These are phyloP conservation scores for Aureobasidium sp. DNA, from an alignment of 2,329 filamentous ascomycete genomes.

Conservation along the genomic window DNA sequence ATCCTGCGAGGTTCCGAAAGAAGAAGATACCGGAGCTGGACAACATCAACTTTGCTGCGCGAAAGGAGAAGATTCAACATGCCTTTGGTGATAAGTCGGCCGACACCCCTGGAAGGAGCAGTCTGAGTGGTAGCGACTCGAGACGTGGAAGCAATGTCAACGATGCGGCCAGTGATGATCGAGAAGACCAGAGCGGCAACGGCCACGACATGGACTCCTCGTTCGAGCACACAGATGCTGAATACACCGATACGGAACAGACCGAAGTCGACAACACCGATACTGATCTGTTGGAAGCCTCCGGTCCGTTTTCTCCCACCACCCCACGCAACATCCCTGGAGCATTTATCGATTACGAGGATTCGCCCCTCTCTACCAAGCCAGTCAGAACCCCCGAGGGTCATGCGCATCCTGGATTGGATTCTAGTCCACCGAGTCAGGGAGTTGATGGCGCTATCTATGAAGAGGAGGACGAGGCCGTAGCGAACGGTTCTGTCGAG, in stretches of 20 bases:
- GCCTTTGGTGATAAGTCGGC: constrained; percentile 65
- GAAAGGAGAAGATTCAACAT: constrained; percentile 71
- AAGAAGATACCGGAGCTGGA: constrained; percentile 52
- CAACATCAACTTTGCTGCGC: constrained; percentile 75
- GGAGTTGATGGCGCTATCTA: neutral
- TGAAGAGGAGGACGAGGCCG: neutral
- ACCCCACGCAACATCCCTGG: constrained; percentile 2
- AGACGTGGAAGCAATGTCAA: constrained; percentile 7
- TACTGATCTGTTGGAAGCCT: neutral
- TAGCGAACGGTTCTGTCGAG: neutral
- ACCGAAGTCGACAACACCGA: neutral
- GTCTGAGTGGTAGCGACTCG: neutral
- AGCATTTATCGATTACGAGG: neutral
- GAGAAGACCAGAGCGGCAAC: neutral
- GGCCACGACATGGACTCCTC: neutral
- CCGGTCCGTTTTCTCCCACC: neutral
- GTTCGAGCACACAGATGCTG: constrained; percentile 1
- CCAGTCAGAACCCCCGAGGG: neutral
- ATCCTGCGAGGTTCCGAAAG: constrained; percentile 12
- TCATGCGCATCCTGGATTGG: neutral
- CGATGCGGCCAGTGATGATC: neutral
- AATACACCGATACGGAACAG: neutral
- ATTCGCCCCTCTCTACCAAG: neutral
- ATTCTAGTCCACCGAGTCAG: neutral
- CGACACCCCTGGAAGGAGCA: constrained; percentile 24